phyloP scores from a whole-genome alignment of 2,329 filamentous ascomycete species.

The Nemania abortiva region DNA sequence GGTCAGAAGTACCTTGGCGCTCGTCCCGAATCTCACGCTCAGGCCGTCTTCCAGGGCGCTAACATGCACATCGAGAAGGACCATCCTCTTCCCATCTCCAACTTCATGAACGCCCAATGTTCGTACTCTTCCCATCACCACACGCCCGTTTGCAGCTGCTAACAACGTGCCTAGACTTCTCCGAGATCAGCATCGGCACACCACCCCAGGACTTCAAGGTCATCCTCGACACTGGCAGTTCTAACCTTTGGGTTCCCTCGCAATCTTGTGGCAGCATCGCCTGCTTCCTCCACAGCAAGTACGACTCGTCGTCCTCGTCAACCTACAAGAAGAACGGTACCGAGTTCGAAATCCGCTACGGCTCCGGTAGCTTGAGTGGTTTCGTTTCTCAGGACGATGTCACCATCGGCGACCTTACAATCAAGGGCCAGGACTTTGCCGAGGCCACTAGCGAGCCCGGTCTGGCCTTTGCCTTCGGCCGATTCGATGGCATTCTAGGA shows the following conservation, averaged over 20 bases:
- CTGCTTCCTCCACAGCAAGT: slow-evolving; percentile 97
- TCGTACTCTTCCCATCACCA: slow-evolving; percentile 56
- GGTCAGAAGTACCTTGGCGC: slow-evolving; percentile 97
- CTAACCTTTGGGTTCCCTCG: slow-evolving; percentile 98
- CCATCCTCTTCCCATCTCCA: slow-evolving; percentile 90
- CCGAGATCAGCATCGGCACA: slow-evolving; percentile 91
- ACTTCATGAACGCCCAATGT: slow-evolving; percentile 99
- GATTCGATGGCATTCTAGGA: slow-evolving; percentile 96
- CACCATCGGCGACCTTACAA: slow-evolving; percentile 86
- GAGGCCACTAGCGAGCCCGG: slow-evolving; percentile 97
- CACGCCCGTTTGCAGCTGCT: not conserved
- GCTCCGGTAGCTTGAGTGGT: slow-evolving; percentile 92
- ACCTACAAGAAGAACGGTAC: slow-evolving; percentile 95
- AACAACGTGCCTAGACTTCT: slow-evolving; percentile 77
- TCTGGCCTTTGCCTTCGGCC: slow-evolving; percentile 95
- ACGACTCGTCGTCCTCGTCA: slow-evolving; percentile 89
- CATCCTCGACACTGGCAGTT: slow-evolving; percentile 97
- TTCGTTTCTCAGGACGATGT: slow-evolving; percentile 92
- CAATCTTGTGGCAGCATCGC: slow-evolving; percentile 92
- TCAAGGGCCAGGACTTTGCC: slow-evolving; percentile 93
- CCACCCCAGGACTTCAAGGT: slow-evolving; percentile 98
- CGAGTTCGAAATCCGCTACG: slow-evolving; percentile 92
- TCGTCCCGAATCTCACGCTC: slow-evolving; percentile 75
- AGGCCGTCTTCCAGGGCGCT: slow-evolving; percentile 84
- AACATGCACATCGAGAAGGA: slow-evolving; percentile 73